These are phyloP conservation scores for Orbilia javanica DNA, from an alignment of 2,329 filamentous ascomycete species.

Conservation along the genomic window DNA sequence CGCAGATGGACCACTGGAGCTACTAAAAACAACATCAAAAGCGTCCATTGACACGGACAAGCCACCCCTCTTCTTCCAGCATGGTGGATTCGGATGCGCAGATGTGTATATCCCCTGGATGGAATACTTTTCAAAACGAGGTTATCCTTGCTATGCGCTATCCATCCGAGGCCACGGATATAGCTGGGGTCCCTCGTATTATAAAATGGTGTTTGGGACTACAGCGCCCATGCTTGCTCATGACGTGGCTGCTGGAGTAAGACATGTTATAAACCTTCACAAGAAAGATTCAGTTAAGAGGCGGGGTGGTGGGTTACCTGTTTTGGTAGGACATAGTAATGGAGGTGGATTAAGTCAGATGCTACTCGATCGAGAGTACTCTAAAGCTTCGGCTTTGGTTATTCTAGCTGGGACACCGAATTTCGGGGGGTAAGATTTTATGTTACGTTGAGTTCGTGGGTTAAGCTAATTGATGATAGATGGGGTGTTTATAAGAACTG, in stretches of 20 bases:
- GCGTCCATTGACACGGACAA: slow-evolving; percentile 10
- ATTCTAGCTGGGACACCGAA: slow-evolving; percentile 69
- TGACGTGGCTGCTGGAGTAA: slow-evolving; percentile 64
- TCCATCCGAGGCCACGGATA: slow-evolving; percentile 70
- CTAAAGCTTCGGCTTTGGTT: slow-evolving; percentile 67
- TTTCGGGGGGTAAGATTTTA: slow-evolving; percentile 67
- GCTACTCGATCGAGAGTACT: slow-evolving; percentile 66
- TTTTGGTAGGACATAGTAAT: slow-evolving; percentile 70
- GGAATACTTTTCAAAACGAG: slow-evolving; percentile 67
- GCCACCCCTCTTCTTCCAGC: slow-evolving; percentile 41
- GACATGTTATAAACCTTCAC: slow-evolving; percentile 67
- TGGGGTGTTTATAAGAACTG: slow-evolving; percentile 67
- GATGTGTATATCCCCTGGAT: slow-evolving; percentile 71
- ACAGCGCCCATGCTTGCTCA: slow-evolving; percentile 54
- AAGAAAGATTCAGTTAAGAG: slow-evolving; percentile 63
- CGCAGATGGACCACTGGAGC: slow-evolving; percentile 28
- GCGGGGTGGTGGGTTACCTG: slow-evolving; percentile 26
- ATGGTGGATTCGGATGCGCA: slow-evolving; percentile 67
- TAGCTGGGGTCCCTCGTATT: slow-evolving; percentile 70
- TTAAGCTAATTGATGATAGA: slow-evolving; percentile 30
- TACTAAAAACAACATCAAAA: slow-evolving; percentile 26
- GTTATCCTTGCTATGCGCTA: slow-evolving; percentile 70
- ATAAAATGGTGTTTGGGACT: slow-evolving; percentile 52
- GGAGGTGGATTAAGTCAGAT: slow-evolving; percentile 70
- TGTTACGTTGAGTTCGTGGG: slow-evolving; percentile 18